Conservation (phyloP, 176 grass and related monocot genomes). For the Bromus sterilis region DNA sequence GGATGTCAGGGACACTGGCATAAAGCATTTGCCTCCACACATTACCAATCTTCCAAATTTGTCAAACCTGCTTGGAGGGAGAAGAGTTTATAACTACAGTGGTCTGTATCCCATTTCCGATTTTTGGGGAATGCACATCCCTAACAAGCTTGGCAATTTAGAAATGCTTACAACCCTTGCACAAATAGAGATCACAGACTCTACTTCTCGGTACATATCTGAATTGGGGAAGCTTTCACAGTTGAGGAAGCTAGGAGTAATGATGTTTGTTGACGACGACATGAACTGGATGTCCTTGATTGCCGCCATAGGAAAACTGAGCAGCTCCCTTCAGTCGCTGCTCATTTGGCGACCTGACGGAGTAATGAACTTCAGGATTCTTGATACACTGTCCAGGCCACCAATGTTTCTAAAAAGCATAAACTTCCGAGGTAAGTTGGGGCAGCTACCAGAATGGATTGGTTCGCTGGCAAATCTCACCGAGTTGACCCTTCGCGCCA, state of each 20-base stretch:
- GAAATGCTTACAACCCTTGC: constrained; percentile 15
- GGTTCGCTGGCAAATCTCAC: background rate
- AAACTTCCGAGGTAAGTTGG: constrained; percentile 9
- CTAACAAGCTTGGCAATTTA: constrained; percentile 24
- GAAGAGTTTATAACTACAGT: constrained; percentile 12
- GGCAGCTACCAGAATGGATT: constrained; percentile 15
- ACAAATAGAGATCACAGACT: constrained; percentile 22
- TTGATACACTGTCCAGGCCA: constrained; percentile 29
- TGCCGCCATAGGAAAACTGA: background rate
- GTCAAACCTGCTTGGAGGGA: constrained; percentile 30
- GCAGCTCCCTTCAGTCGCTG: background rate
- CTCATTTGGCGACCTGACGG: constrained; percentile 29
- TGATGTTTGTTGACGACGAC: constrained; percentile 46
- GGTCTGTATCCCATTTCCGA: background rate
- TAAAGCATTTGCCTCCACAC: constrained; percentile 25
- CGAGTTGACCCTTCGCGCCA: constrained; percentile 27
- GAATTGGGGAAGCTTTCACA: constrained; percentile 16
- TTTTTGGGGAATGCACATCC: constrained; percentile 23
- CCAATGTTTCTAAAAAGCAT: constrained; percentile 26
- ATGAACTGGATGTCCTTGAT: constrained; percentile 20
- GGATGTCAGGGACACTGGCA: constrained; percentile 13
- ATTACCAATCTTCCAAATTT: constrained; percentile 17
- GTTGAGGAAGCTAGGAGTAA: constrained; percentile 31
- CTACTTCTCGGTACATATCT: background rate
- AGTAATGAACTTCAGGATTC: constrained; percentile 1